Evolutionary conservation across 1,284 basidiomycete genomes (phyloP), one percentile per base, ranked within the genome.

Genomic region (Apiotrichum domesticum): DNA sequence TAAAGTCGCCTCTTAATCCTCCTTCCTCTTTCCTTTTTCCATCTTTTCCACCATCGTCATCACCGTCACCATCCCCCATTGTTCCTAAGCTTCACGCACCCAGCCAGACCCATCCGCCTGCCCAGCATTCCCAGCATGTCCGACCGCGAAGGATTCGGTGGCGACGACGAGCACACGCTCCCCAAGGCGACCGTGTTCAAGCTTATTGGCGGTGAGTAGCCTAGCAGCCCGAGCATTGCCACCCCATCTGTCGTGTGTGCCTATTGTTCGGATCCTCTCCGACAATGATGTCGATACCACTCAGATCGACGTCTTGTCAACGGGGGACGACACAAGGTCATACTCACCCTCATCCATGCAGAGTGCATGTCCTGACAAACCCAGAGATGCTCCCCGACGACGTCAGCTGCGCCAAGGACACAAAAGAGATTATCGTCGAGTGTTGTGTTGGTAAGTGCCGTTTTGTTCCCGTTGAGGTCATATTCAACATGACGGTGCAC

Each of bases 121-220:
- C 41, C 41, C 6, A 8, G 11, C 41, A 42, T 42, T 13, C 37
- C 7, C 47, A 63, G 33, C 9, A 76, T 77, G 73, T 71, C 73
- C 8, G 75, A 74, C 58, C 60, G 63, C 46, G 74, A 72, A 48
- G 71, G 72, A 39, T 66, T 62, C 35, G 58, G 60, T 43, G 52
- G 84, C 9, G 92, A 96, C 67, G 95, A 98, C 57, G 95, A 98
- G 68, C 83, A 98, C 57, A 90, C 90, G 29, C 79, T 99, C 52
- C 96, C 95, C 35, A 96, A 97, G 76, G 96, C 96, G 11, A 98
- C 95, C 1, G 92, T 98, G 34, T 85, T 91, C 63, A 98, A 98
- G 81, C 88, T 98, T 83, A 96, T 98, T 67, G 81, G 85, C 69
- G 94, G 94, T 90, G 72, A 71, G 74, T 64, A 29, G 35, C 43